Conservation (phyloP, 208 protist species). For the Trypanosoma scelopori region DNA sequence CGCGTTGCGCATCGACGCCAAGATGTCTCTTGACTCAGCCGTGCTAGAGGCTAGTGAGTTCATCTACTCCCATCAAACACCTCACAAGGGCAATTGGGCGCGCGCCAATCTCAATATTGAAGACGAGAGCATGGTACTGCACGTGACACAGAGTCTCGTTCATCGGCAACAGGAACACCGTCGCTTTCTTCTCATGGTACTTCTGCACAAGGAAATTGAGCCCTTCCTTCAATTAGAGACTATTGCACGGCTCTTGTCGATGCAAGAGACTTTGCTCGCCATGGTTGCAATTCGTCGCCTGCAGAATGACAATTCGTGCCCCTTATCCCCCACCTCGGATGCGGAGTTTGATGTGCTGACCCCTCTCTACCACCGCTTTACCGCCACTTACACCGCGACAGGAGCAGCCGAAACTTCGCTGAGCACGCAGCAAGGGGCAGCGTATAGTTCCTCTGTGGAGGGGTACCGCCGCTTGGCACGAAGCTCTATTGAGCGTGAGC, state of each 20-base stretch:
- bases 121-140: slow-evolving; percentile 71
- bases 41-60: slow-evolving; percentile 51
- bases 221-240: slow-evolving; percentile 39
- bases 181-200: slow-evolving; percentile 59
- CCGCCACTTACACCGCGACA: neutral
- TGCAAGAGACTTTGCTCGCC: slow-evolving; percentile 66
- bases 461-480: slow-evolving; percentile 26
- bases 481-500: slow-evolving; percentile 42
- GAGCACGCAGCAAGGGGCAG: neutral
- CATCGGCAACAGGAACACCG: slow-evolving; percentile 70
- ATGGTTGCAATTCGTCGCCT: slow-evolving; percentile 63
- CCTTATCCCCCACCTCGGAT: slow-evolving; percentile 7
- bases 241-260: slow-evolving; percentile 63
- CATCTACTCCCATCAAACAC: slow-evolving; percentile 24
- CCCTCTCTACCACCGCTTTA: slow-evolving; percentile 17
- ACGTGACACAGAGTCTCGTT: slow-evolving; percentile 64
- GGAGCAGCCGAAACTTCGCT: too few species aligned
- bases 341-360: slow-evolving; percentile 20
- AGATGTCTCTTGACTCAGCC: slow-evolving; percentile 60
- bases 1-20: slow-evolving; percentile 41
- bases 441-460: slow-evolving; percentile 3
- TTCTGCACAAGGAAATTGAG: slow-evolving; percentile 42
- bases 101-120: slow-evolving; percentile 65
- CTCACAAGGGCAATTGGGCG: slow-evolving; percentile 68
- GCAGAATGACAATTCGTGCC: slow-evolving; percentile 66